A percentile compares a stretch with the other conserved stretches of the same genome.
Conservation (phyloP, 208 protist genomes). For the Trypanosoma avium region DNA sequence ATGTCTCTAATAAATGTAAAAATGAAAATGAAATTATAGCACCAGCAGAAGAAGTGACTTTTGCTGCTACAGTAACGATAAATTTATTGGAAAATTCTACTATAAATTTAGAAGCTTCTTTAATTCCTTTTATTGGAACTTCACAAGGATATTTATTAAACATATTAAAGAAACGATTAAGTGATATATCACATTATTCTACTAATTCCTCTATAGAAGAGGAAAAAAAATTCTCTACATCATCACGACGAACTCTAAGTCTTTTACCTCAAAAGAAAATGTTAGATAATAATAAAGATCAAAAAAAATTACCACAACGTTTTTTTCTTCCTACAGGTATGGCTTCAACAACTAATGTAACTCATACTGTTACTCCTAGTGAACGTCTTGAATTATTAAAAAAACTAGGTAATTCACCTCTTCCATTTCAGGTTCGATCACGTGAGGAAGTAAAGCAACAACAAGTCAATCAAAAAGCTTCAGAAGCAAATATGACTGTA, state of each 20-base stretch:
- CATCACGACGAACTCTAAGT: slow-evolving; percentile 1
- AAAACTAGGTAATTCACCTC: slow-evolving; percentile 11
- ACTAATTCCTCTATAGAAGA: neutral
- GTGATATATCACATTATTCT: neutral
- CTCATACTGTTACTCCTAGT: neutral
- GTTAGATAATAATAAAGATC: neutral
- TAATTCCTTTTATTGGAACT: slow-evolving; percentile 11
- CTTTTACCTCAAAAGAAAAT: slow-evolving; percentile 8
- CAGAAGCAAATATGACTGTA: slow-evolving; percentile 25
- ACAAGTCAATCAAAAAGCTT: slow-evolving; percentile 21
- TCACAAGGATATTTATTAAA: slow-evolving; percentile 2
- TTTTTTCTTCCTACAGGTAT: slow-evolving; percentile 11
- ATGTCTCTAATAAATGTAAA: neutral
- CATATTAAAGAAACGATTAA: slow-evolving; percentile 10
- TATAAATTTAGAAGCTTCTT: slow-evolving; percentile 26
- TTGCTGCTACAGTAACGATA: slow-evolving; percentile 46
- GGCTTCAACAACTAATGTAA: slow-evolving; percentile 15
- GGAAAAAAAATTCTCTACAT: neutral
- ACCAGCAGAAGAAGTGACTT: slow-evolving; percentile 41
- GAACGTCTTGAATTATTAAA: slow-evolving; percentile 24
- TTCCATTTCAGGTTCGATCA: slow-evolving; percentile 30
- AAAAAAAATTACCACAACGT: neutral
- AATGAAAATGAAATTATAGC: no score
- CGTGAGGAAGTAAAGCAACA: slow-evolving; percentile 25
- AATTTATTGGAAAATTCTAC: slow-evolving; percentile 37